phyloP scores from a whole-genome alignment of 495 filamentous ascomycete species.

The Niebla homalea region DNA sequence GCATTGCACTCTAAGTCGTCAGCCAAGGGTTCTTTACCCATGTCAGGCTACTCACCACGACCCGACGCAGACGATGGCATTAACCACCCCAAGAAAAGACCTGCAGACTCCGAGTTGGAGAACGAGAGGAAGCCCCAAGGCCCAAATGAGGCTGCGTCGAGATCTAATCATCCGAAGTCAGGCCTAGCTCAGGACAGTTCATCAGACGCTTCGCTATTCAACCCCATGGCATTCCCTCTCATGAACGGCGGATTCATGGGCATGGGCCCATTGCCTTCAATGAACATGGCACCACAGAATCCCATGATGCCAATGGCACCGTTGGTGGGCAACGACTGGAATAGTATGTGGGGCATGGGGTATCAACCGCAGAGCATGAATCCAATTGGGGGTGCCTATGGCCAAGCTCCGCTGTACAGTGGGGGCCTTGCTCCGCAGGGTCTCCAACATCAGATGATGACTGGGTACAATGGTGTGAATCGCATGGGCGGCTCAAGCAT shows the following conservation, averaged over 20 bases:
- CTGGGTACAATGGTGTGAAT: slow-evolving; percentile 1
- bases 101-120: slow-evolving; percentile 58
- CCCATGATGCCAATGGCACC: slow-evolving; percentile 29
- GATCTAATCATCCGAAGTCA: slow-evolving; percentile 20
- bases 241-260: slow-evolving; percentile 26
- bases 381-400: slow-evolving; percentile 1
- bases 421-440: neutral
- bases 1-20: neutral
- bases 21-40: slow-evolving; percentile 1
- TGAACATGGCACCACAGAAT: slow-evolving; percentile 37
- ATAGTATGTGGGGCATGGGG: slow-evolving; percentile 6
- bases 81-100: slow-evolving; percentile 28
- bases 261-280: slow-evolving; percentile 26
- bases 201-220: slow-evolving; percentile 9
- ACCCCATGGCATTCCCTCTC: slow-evolving; percentile 30
- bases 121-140: slow-evolving; percentile 51
- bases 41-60: slow-evolving; percentile 5
- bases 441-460: neutral
- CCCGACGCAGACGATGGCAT: neutral
- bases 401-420: neutral
- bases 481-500: slow-evolving; percentile 4
- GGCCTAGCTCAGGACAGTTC: neutral
- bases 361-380: slow-evolving; percentile 9
- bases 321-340: slow-evolving; percentile 13
- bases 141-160: slow-evolving; percentile 10